A percentile compares a stretch with the other conserved stretches of the same genome.
These are phyloP conservation scores for Scheffersomyces lignosus DNA, from an alignment of 805 yeast genomes.

Conservation along the genomic window DNA sequence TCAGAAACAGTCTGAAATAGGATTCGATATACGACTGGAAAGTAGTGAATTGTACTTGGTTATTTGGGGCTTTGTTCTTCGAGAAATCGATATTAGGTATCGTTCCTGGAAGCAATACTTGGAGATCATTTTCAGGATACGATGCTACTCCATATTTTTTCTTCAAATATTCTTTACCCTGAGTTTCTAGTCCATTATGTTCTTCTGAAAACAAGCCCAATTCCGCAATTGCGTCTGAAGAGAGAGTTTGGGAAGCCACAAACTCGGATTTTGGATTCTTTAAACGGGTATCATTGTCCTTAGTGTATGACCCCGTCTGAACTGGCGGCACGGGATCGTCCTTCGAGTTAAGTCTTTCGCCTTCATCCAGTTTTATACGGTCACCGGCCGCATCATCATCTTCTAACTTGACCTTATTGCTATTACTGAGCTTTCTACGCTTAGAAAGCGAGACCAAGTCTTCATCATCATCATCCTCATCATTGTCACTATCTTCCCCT, in stretches of 20 bases:
- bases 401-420: not conserved
- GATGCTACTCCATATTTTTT: slow-evolving; percentile 83
- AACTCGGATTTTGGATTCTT: slow-evolving; percentile 77
- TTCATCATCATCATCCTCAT: slow-evolving; percentile 9
- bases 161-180: slow-evolving; percentile 74
- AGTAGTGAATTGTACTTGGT: slow-evolving; percentile 90
- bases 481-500: slow-evolving; percentile 9
- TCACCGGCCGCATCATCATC: slow-evolving; percentile 4
- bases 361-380: slow-evolving; percentile 1
- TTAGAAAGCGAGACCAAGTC: slow-evolving; percentile 2
- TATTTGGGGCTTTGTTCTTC: slow-evolving; percentile 64
- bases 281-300: slow-evolving; percentile 56
- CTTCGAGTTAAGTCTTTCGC: slow-evolving; percentile 21
- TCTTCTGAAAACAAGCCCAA: slow-evolving; percentile 67
- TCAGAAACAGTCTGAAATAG: slow-evolving; percentile 71
- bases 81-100: slow-evolving; percentile 88
- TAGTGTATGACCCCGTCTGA: slow-evolving; percentile 44
- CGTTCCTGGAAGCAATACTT: slow-evolving; percentile 78
- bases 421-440: not conserved
- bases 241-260: slow-evolving; percentile 67
- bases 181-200: slow-evolving; percentile 56
- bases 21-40: slow-evolving; percentile 85
- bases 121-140: slow-evolving; percentile 79
- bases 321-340: slow-evolving; percentile 47
- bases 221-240: slow-evolving; percentile 58